A percentile compares a stretch with the other conserved stretches of the same genome.
These are phyloP conservation scores for Neophaeococcomyces mojaviensis DNA, from an alignment of 2,329 filamentous ascomycete species.

Conservation along the genomic window DNA sequence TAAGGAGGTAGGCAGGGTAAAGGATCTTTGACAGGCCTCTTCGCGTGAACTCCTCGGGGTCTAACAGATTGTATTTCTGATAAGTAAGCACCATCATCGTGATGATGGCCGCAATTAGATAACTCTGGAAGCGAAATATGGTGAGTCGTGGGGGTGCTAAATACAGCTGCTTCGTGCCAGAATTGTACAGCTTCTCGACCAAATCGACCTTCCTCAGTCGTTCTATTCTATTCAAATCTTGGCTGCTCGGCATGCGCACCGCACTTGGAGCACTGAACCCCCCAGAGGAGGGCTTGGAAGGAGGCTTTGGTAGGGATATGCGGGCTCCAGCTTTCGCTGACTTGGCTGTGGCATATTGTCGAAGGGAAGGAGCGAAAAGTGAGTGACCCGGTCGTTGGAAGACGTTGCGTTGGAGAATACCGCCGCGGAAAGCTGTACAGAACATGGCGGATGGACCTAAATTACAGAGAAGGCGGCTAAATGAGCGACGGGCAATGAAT, in stretches of 20 bases:
- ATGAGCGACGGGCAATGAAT: too few relatives aligned
- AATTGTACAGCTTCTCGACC: conserved; percentile 2
- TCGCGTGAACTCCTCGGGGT: too few relatives aligned
- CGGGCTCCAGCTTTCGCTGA: neutral
- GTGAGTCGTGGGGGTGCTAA: neutral
- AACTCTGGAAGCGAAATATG: neutral
- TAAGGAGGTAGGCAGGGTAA: too few relatives aligned
- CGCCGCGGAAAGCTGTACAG: neutral
- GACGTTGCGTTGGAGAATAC: too few relatives aligned
- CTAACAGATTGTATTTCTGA: too few relatives aligned
- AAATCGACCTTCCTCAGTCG: neutral
- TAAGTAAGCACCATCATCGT: too few relatives aligned
- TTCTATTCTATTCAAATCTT: neutral
- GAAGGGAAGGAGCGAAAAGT: neutral
- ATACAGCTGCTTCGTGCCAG: neutral
- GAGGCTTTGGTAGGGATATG: neutral
- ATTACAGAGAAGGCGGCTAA: too few relatives aligned
- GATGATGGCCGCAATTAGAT: neutral
- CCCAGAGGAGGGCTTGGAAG: too few relatives aligned
- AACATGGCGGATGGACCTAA: too few relatives aligned
- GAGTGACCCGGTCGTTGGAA: neutral
- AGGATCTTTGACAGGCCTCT: too few relatives aligned
- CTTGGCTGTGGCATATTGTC: neutral
- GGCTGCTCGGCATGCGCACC: neutral
- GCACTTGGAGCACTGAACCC: too few relatives aligned